These are phyloP conservation scores for Austropuccinia psidii DNA, from an alignment of 1,284 basidiomycete genomes.

Conservation along the genomic window DNA sequence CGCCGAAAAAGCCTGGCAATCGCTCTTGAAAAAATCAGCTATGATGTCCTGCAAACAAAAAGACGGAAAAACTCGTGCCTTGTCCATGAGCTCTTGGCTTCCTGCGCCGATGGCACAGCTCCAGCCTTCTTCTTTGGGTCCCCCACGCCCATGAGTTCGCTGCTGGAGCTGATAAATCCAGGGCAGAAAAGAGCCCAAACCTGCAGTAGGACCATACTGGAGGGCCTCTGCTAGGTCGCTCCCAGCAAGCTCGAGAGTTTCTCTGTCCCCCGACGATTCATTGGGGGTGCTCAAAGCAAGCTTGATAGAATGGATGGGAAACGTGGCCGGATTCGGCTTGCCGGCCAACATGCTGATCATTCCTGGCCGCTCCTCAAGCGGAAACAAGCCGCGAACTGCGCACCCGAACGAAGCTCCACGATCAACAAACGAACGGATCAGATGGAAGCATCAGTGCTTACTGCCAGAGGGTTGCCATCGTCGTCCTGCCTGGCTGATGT, in stretches of 20 bases:
- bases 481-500: constrained; percentile 22
- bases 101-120: constrained; percentile 26
- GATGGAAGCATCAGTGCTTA: background rate
- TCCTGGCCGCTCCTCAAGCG: constrained; percentile 66
- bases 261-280: background rate
- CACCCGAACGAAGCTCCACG: constrained; percentile 10
- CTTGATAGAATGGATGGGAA: constrained; percentile 72
- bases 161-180: constrained; percentile 43
- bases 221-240: constrained; percentile 42
- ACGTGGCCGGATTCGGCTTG: constrained; percentile 74
- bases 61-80: constrained; percentile 15
- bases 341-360: constrained; percentile 70
- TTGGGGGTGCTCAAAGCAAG: constrained; percentile 47
- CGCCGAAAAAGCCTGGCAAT: constrained; percentile 24
- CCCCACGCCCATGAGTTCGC: constrained; percentile 41
- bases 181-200: constrained; percentile 41
- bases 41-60: too few relatives aligned
- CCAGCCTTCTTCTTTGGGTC: constrained; percentile 32
- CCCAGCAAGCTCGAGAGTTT: constrained; percentile 39
- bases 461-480: constrained; percentile 34
- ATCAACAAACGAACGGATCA: background rate
- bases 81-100: constrained; percentile 35
- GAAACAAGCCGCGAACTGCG: constrained; percentile 61
- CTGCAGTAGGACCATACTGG: constrained; percentile 45
- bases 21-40: background rate